Conservation (phyloP, 2,329 filamentous ascomycete genomes). For the Elsinoe perseae region DNA sequence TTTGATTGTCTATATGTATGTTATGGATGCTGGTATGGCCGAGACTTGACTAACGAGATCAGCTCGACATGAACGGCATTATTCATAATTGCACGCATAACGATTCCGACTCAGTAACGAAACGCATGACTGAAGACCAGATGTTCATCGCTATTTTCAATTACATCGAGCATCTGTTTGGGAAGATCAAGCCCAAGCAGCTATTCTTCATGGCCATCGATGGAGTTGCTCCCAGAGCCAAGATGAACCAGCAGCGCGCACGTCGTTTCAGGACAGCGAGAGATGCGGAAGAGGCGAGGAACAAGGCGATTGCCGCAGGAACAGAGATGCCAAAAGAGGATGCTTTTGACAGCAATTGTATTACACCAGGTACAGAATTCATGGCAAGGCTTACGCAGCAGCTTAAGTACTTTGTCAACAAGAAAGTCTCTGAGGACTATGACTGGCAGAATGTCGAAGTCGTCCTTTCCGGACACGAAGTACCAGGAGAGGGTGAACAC, state of each 20-base stretch:
- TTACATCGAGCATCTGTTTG: conserved; percentile 97
- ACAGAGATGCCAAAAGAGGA: conserved; percentile 91
- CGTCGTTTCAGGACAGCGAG: conserved; percentile 90
- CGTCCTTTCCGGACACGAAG: conserved; percentile 93
- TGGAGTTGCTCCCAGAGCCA: conserved; percentile 91
- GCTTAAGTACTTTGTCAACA: conserved; percentile 96
- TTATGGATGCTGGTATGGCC: conserved; percentile 26
- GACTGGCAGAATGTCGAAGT: conserved; percentile 98
- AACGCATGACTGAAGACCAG: conserved; percentile 91
- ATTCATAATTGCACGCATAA: conserved; percentile 99
- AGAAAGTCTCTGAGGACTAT: conserved; percentile 92
- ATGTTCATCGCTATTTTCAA: conserved; percentile 99
- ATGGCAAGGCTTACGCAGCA: conserved; percentile 95
- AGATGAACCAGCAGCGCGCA: conserved; percentile 99
- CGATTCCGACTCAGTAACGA: conserved; percentile 83
- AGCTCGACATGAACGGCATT: conserved; percentile 97
- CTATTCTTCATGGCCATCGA: conserved; percentile 99
- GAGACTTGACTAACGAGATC: background rate
- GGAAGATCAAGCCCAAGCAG: conserved; percentile 97
- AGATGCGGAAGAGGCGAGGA: conserved; percentile 79
- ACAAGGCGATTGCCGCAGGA: conserved; percentile 85
- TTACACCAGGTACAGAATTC: conserved; percentile 93
- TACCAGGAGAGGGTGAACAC: conserved; percentile 95
- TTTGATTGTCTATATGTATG: conserved; percentile 91
- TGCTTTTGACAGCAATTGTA: conserved; percentile 97